Conservation (phyloP, 768 basidiomycete genomes). For the Paxillus ammoniavirescens region DNA sequence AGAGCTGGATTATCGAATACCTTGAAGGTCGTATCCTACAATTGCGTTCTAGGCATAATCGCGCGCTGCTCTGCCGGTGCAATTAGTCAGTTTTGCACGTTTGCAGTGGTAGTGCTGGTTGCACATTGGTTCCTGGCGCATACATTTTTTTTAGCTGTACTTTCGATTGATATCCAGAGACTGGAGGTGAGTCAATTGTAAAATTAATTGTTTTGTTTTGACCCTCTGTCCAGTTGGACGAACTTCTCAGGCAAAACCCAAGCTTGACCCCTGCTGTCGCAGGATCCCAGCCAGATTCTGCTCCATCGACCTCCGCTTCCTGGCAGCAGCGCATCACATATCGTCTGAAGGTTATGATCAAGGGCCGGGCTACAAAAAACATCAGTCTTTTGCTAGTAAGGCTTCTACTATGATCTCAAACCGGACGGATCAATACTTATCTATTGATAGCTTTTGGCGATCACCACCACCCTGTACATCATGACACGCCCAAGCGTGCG, state of each 20-base stretch:
- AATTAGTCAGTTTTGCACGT: constrained; percentile 89
- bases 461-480: constrained; percentile 72
- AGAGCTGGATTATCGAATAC: constrained; percentile 90
- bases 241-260: constrained; percentile 76
- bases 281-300: constrained; percentile 21
- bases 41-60: constrained; percentile 72
- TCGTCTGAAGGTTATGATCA: constrained; percentile 45
- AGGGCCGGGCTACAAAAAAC: constrained; percentile 71
- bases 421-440: not conserved
- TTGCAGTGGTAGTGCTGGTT: constrained; percentile 90
- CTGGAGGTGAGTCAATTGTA: constrained; percentile 59
- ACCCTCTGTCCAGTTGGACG: constrained; percentile 59
- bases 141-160: constrained; percentile 91
- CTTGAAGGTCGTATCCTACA: constrained; percentile 87
- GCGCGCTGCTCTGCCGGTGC: constrained; percentile 74
- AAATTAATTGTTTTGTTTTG: constrained; percentile 2
- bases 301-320: constrained; percentile 16
- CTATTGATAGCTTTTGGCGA: constrained; percentile 62
- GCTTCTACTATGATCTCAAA: not conserved
- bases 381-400: constrained; percentile 77
- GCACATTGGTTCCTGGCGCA: constrained; percentile 98
- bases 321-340: constrained; percentile 32
- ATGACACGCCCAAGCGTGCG: constrained; percentile 55
- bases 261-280: constrained; percentile 48
- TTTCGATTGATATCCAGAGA: constrained; percentile 94